A percentile compares a stretch with the other conserved stretches of the same genome.
phyloP scores from a whole-genome alignment of 2,329 filamentous ascomycete genomes.

The Botrytis fabae region DNA sequence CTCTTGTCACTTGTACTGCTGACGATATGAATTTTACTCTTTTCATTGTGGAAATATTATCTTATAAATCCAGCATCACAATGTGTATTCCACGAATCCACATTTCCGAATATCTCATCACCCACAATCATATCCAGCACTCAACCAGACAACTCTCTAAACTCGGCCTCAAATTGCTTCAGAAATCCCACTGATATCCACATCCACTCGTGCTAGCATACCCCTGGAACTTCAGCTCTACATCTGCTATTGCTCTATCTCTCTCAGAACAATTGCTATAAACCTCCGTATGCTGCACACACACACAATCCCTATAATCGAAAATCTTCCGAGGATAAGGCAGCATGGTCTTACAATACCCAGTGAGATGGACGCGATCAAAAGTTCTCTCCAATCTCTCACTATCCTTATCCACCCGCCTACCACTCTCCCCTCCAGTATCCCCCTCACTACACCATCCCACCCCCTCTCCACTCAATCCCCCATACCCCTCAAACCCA shows the following conservation, averaged over 20 bases:
- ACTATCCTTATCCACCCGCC: too few relatives aligned
- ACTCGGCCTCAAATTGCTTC: rapidly evolving
- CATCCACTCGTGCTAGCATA: neutral
- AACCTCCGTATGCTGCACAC: neutral
- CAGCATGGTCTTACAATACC: neutral
- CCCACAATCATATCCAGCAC: neutral
- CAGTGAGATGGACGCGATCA: neutral
- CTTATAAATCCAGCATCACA: neutral
- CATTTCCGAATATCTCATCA: neutral
- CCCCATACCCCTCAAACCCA: neutral
- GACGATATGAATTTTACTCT: neutral
- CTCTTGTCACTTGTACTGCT: neutral
- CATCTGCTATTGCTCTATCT: too few relatives aligned
- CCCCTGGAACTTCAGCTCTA: neutral
- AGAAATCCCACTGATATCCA: slow-evolving; percentile 10
- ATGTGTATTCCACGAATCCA: neutral
- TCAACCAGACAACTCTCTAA: neutral
- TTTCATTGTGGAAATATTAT: neutral
- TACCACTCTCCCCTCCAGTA: too few relatives aligned
- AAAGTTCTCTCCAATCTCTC: neutral
- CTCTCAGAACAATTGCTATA: neutral
- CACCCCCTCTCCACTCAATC: neutral
- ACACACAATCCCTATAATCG: neutral
- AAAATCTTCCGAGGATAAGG: neutral
- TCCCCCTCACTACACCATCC: neutral